Conservation (phyloP, 2,329 filamentous ascomycete genomes). For the Endocalyx cinctus region DNA sequence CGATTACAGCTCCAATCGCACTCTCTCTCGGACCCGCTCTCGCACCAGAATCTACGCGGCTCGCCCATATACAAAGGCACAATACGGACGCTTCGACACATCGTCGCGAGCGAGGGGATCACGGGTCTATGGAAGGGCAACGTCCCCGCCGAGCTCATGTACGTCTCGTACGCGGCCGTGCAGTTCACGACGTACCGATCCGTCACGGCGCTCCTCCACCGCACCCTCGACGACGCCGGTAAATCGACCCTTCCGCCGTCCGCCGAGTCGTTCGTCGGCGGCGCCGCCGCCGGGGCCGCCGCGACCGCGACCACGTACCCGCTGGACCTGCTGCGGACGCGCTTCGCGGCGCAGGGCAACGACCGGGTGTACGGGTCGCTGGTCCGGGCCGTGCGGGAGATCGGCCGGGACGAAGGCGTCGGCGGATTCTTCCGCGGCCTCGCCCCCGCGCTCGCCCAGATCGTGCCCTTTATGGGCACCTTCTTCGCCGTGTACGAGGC, state of each 20-base stretch:
- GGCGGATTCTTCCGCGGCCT: slow-evolving; percentile 85
- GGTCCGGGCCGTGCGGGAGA: slow-evolving; percentile 63
- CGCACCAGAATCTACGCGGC: slow-evolving; percentile 44
- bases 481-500: slow-evolving; percentile 91
- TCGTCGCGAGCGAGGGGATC: slow-evolving; percentile 76
- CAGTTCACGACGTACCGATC: slow-evolving; percentile 89
- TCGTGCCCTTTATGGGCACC: slow-evolving; percentile 93
- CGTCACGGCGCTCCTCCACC: slow-evolving; percentile 62
- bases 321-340: slow-evolving; percentile 84
- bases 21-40: slow-evolving; percentile 70
- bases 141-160: slow-evolving; percentile 89
- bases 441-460: slow-evolving; percentile 75
- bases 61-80: slow-evolving; percentile 68
- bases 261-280: slow-evolving; percentile 77
- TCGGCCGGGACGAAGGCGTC: slow-evolving; percentile 68
- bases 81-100: slow-evolving; percentile 68
- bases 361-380: slow-evolving; percentile 75
- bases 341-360: slow-evolving; percentile 91
- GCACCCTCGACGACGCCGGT: slow-evolving; percentile 33
- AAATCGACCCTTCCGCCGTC: slow-evolving; percentile 52
- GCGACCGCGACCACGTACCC: slow-evolving; percentile 87
- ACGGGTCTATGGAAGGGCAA: slow-evolving; percentile 96
- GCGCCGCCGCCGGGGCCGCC: slow-evolving; percentile 74
- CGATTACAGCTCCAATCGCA: slow-evolving; percentile 90
- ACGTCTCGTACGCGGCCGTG: slow-evolving; percentile 81